phyloP scores from a whole-genome alignment of 75 land plant genomes.

The Cryptomeria japonica region DNA sequence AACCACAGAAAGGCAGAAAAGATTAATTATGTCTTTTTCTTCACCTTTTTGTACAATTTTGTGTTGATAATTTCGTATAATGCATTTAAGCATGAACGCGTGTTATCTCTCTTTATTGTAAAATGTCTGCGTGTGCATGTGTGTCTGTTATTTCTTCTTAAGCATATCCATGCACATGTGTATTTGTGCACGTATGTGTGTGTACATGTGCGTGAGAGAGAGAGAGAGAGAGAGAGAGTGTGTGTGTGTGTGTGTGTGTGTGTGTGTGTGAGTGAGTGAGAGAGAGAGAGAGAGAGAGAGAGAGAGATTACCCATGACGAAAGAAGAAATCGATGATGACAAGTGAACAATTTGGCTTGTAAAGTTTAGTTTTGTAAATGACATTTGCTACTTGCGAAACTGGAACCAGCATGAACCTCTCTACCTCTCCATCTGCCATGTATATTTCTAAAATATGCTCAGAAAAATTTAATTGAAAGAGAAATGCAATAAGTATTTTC shows the following conservation, averaged over 20 bases:
- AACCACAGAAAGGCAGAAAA: not conserved
- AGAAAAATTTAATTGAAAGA: not conserved
- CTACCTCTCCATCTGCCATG: slow-evolving; percentile 92
- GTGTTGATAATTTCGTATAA: not conserved
- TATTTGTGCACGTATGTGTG: too few species aligned
- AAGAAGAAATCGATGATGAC: slow-evolving; percentile 91
- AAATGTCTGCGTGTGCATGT: not conserved
- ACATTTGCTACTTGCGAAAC: slow-evolving; percentile 66
- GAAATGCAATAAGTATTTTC: not conserved
- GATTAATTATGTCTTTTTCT: not conserved
- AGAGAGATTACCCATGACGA: slow-evolving; percentile 84
- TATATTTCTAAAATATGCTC: not conserved
- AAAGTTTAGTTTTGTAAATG: slow-evolving; percentile 50
- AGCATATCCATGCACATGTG: too few species aligned
- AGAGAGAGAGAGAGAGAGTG: not conserved
- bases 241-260: too few species aligned
- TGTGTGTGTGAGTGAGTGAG: too few species aligned
- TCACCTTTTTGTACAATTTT: not conserved
- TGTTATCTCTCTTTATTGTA: not conserved
- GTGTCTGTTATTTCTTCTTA: not conserved
- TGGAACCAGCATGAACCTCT: slow-evolving; percentile 74
- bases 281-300: slow-evolving; percentile 5
- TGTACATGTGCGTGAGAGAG: not conserved
- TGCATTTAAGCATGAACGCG: not conserved
- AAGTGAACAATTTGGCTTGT: slow-evolving; percentile 90